Base-by-base conservation (phyloP, 1,284 basidiomycete species). In the Trichosporon coremiiforme region DNA sequence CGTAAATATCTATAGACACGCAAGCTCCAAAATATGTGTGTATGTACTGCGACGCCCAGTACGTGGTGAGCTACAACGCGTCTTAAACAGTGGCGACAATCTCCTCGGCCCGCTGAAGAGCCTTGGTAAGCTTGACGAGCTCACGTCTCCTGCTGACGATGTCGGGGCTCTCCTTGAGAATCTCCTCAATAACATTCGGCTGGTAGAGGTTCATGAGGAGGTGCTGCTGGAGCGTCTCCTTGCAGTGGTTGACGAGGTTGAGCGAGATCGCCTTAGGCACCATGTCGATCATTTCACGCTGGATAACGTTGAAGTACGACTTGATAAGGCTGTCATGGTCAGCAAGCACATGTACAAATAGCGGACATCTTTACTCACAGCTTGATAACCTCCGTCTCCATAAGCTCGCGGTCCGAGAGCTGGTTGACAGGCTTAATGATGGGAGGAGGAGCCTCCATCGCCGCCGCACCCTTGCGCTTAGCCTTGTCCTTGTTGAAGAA, bases 281-380 rank as follows among this genome's bases (percentile, higher is more conserved):
- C 95, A 98, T 98, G 84, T 99, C 97, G 80, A 98, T 98, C 90
- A 99, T 95, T 84, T 98, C 95, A 68, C 95, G 91, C 87, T 99
- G 98, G 73, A 98, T 94, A 75, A 98, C 94, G 84, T 95, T 94
- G 87, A 92, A 97, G 85, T 98, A 97, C 4, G 93, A 95, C 80
- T 91, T 88, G 75, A 96, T 95, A 77, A 96, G 88, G 60, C 95
- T 71, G 29, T 3, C 7, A 25, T 25, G 25, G 47, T 68, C 33
- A 68, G 67, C 33, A 25, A 25, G 25, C 25, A 25, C 25, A 25
- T 25, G 25, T 25, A n/a, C 22, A 12, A 25, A 29, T 1, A 2
- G 8, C 57, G 13, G 29, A 25, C 25, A 25, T 25, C 9, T 17
- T 7, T 53, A 90, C 93, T 85, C 83, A 94, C 93, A 73, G 72